Conservation (phyloP, 495 filamentous ascomycete genomes). For the Bacidia gigantensis region DNA sequence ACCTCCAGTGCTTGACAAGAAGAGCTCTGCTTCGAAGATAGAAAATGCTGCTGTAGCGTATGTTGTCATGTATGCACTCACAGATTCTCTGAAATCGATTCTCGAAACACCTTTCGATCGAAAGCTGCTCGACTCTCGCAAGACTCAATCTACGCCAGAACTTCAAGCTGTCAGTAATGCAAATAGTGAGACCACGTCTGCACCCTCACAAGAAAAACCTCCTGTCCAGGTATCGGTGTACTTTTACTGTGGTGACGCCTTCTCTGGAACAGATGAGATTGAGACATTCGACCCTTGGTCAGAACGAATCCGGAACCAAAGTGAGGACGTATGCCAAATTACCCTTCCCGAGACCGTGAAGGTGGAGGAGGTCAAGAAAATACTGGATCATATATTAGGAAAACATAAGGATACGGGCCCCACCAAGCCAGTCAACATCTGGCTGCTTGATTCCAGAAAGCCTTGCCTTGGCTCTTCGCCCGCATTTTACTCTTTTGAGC, state of each 20-base stretch:
- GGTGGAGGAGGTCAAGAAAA: not conserved
- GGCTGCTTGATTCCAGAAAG: not conserved
- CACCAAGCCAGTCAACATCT: not conserved
- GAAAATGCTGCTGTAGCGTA: conserved; percentile 35
- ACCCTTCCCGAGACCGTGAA: not conserved
- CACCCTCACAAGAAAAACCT: not conserved
- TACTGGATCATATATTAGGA: not conserved
- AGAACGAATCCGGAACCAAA: not conserved
- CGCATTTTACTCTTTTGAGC: not conserved
- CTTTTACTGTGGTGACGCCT: conserved; percentile 1
- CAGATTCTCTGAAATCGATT: conserved; percentile 28
- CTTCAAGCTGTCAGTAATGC: not conserved
- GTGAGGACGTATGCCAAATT: not conserved
- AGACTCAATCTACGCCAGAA: not conserved
- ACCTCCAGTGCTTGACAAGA: conserved; percentile 6
- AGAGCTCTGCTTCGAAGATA: conserved; percentile 17
- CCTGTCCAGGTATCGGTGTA: not conserved
- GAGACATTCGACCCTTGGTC: conserved; percentile 3
- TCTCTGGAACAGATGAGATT: not conserved
- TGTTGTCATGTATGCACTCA: conserved; percentile 44
- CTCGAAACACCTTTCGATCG: conserved; percentile 7
- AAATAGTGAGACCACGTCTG: not conserved
- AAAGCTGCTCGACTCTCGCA: not conserved
- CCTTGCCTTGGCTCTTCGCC: conserved; percentile 4
- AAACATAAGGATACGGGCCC: not conserved